Percentiles rank a stretch among this genome's conserved stretches.
Conservation (phyloP, 1,139 yeast genomes). For the Nadsonia commutata region DNA sequence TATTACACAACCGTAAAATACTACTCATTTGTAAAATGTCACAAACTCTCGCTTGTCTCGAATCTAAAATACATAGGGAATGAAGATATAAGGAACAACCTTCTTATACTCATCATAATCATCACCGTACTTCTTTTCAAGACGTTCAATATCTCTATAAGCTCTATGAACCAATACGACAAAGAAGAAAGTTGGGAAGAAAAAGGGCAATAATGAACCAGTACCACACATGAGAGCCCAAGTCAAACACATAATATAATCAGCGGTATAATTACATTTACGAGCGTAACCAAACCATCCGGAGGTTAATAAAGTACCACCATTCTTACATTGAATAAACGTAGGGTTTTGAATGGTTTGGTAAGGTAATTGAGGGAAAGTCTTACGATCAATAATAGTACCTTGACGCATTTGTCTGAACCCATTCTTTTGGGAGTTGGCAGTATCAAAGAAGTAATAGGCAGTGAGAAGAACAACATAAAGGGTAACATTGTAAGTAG, state of each 20-base stretch:
- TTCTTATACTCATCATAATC: constrained; percentile 84
- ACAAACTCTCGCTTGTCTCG: no score
- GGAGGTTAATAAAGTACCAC: constrained; percentile 70
- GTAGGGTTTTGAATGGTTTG: constrained; percentile 70
- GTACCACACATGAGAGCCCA: constrained; percentile 93
- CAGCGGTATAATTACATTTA: constrained; percentile 91
- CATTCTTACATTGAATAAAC: constrained; percentile 72
- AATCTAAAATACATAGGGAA: constrained; percentile 68
- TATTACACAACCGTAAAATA: no score
- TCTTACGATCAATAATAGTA: constrained; percentile 54
- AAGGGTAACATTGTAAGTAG: constrained; percentile 40
- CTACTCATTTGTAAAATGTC: no score
- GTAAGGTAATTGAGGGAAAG: constrained; percentile 88
- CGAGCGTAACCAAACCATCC: constrained; percentile 89
- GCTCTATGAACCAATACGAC: constrained; percentile 82
- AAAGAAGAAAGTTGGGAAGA: constrained; percentile 83
- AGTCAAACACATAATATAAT: constrained; percentile 69
- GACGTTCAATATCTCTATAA: constrained; percentile 69
- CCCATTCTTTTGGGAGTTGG: constrained; percentile 88
- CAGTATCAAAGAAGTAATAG: constrained; percentile 87
- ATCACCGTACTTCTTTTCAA: constrained; percentile 74
- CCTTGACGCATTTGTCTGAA: constrained; percentile 85
- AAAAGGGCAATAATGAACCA: constrained; percentile 84
- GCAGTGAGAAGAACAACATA: constrained; percentile 47
- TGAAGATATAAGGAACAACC: constrained; percentile 82